Evolutionary conservation across 2,329 filamentous ascomycete species (phyloP), one percentile per base, ranked within the genome.

Genomic region (Xylariaceae sp.): DNA sequence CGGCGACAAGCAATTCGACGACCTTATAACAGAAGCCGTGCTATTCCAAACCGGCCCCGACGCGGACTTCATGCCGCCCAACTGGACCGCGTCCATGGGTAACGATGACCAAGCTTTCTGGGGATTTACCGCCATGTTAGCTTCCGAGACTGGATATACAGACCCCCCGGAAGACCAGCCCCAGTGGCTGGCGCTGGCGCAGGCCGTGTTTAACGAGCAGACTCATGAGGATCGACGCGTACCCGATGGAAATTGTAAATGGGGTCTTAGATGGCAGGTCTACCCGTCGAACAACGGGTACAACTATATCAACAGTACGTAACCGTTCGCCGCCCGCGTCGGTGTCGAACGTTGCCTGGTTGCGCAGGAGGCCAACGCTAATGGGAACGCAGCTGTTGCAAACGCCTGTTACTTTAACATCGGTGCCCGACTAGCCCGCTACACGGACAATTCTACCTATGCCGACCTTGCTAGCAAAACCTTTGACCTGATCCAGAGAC

Each of bases 261-360:
- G 89, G 61, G 90, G 89, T 9, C 68, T 93, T 64, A 79, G 89
- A 65, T 91, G 89, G 89, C 90, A 95, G 75, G 89, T 93, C 57
- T 90, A 86, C 54, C 77, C 83, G 1, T 87, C 88, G 62, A 91
- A 93, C 68, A 80, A 78, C 26, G 90, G 90, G 20, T 95, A 90
- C 71, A 81, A 87, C 67, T 92, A 93, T 78, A 95, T 87, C 72
- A 87, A 87, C 67, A 81, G 77, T 80, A 70, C 29, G 74, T 70
- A 10, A 14, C 32, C 32, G 32, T 12, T 10, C n/a, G n/a, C n/a
- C n/a, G n/a, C n/a, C n/a, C n/a, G n/a, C 23, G 12, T 20, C 9
- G 18, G 10, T 9, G 9, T 4, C 3, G 18, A 29, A 7, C 7
- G 7, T 5, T 16, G 16, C 1, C 10, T 18, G 14, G 6, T 3